Percentiles rank a stretch among this genome's conserved stretches.
Evolutionary conservation across 169 alveolate species (phyloP).

Genomic region (Eimeria necatrix): DNA sequence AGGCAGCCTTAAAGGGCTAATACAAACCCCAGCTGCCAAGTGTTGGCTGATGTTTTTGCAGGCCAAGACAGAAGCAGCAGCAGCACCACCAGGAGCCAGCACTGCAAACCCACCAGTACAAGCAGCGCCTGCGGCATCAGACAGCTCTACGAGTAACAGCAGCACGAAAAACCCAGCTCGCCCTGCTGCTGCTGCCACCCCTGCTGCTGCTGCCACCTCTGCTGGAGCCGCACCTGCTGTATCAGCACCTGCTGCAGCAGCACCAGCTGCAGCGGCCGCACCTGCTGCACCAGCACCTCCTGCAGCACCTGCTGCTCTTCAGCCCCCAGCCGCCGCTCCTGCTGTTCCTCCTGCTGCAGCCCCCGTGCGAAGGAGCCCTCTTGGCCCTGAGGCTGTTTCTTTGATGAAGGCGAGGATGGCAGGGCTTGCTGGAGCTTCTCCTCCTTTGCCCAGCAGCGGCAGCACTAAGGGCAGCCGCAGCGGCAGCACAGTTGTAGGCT

Average conservation of each 20-base stretch:
- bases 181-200: slow-evolving; percentile 33
- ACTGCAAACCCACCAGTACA: not conserved
- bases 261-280: slow-evolving; percentile 23
- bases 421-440: not conserved
- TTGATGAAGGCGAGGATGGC: slow-evolving; percentile 28
- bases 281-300: slow-evolving; percentile 4
- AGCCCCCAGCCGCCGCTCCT: not conserved
- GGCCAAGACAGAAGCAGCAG: slow-evolving; percentile 16
- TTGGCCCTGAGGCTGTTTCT: slow-evolving; percentile 20
- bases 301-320: not conserved
- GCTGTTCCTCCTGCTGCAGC: not conserved
- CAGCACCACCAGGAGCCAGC: not conserved
- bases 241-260: not conserved
- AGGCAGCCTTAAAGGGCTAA: not conserved
- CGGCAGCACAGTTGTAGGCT: not conserved
- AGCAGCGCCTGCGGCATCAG: not conserved
- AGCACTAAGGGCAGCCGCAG: slow-evolving; percentile 62
- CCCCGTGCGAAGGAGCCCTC: slow-evolving; percentile 16
- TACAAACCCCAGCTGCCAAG: not conserved
- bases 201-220: slow-evolving; percentile 28
- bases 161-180: slow-evolving; percentile 3
- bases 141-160: slow-evolving; percentile 1
- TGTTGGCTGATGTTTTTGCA: not conserved
- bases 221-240: slow-evolving; percentile 41
- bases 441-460: slow-evolving; percentile 21